A percentile compares a stretch with the other conserved stretches of the same genome.
Conservation (phyloP, 2,329 filamentous ascomycete species). For the Hortaea werneckii region DNA sequence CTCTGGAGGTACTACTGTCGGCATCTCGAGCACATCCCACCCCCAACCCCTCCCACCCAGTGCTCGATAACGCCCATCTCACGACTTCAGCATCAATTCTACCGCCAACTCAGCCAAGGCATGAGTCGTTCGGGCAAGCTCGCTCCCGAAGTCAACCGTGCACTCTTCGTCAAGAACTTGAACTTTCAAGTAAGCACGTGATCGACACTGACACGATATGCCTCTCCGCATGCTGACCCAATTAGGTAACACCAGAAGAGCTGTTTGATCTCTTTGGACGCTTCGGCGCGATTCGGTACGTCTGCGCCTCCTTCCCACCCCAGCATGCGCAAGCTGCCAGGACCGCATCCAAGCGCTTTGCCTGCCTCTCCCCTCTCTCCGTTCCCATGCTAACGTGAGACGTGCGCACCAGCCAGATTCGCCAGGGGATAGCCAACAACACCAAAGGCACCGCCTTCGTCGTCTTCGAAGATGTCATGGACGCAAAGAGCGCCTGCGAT, state of each 20-base stretch:
- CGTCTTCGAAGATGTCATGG: constrained; percentile 98
- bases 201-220: too few relatives aligned
- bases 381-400: constrained; percentile 1
- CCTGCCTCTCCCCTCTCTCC: too few relatives aligned
- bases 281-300: constrained; percentile 88
- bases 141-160: constrained; percentile 94
- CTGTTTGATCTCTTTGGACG: constrained; percentile 98
- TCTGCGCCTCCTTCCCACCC: too few relatives aligned
- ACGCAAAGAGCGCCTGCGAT: constrained; percentile 97
- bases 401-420: constrained; percentile 67
- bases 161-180: constrained; percentile 91
- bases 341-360: too few relatives aligned
- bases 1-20: too few relatives aligned
- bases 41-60: too few relatives aligned
- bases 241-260: constrained; percentile 75
- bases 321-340: too few relatives aligned
- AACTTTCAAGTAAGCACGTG: constrained; percentile 51
- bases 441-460: constrained; percentile 98
- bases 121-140: constrained; percentile 95
- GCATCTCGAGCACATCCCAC: too few relatives aligned
- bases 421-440: constrained; percentile 91
- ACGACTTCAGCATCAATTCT: too few relatives aligned
- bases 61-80: too few relatives aligned
- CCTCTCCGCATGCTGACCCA: too few relatives aligned
- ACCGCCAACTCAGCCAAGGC: constrained; percentile 55